These are phyloP conservation scores for Spergularia azorica DNA, from an alignment of 179 eudicot genomes.

Conservation along the genomic window DNA sequence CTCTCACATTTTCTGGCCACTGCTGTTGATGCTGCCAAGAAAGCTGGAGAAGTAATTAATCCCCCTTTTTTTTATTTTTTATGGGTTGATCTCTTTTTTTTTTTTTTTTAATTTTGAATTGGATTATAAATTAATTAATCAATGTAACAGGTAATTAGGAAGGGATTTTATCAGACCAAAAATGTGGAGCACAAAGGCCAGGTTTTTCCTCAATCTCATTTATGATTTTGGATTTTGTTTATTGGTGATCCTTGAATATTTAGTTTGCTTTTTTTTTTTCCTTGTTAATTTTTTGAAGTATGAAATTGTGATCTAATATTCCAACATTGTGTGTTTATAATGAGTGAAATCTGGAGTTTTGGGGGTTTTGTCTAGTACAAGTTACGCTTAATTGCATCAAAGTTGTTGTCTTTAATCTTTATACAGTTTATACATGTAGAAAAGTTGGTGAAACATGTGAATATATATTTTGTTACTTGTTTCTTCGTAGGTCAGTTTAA, in stretches of 20 bases:
- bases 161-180: conserved; percentile 76
- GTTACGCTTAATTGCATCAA: background rate
- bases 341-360: background rate
- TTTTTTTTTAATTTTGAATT: background rate
- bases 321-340: background rate
- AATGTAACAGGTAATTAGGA: conserved; percentile 58
- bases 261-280: no score
- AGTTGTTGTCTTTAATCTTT: no score
- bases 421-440: background rate
- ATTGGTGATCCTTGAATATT: background rate
- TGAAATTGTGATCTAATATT: background rate
- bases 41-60: conserved; percentile 72
- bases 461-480: no score
- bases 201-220: conserved; percentile 31
- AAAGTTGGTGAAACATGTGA: background rate
- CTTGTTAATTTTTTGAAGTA: background rate
- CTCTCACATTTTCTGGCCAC: conserved; percentile 40
- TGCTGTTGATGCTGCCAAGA: conserved; percentile 86
- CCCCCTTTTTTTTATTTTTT: background rate
- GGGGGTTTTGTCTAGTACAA: conserved; percentile 3
- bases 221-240: background rate
- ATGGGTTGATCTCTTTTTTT: background rate
- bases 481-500: no score
- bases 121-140: background rate
- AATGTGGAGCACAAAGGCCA: conserved; percentile 90